A percentile compares a stretch with the other conserved stretches of the same genome.
These are phyloP conservation scores for Debaryomyces subglobosus DNA, from an alignment of 1,139 yeast genomes.

Conservation along the genomic window DNA sequence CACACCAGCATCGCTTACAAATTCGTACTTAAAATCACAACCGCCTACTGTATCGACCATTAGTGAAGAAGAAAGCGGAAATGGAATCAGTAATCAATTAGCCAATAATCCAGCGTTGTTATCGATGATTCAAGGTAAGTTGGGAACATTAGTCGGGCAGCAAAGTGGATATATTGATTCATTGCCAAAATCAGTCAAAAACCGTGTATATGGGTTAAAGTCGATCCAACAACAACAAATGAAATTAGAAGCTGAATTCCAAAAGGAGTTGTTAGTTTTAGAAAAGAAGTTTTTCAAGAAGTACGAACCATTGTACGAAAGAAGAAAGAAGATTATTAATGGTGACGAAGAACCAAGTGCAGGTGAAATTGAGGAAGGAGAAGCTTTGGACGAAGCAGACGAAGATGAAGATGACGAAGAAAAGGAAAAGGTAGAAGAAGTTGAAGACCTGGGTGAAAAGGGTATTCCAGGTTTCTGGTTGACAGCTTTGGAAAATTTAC, in stretches of 20 bases:
- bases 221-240: conserved; percentile 82
- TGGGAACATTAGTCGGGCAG: conserved; percentile 81
- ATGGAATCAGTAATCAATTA: conserved; percentile 47
- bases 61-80: conserved; percentile 60
- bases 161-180: conserved; percentile 84
- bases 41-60: conserved; percentile 81
- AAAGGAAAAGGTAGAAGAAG: conserved; percentile 46
- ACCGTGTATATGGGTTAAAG: conserved; percentile 81
- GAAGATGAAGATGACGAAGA: conserved; percentile 53
- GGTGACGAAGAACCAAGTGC: conserved; percentile 79
- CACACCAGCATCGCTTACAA: conserved; percentile 90
- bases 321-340: conserved; percentile 70
- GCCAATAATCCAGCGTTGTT: conserved; percentile 77
- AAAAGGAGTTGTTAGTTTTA: conserved; percentile 81
- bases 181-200: conserved; percentile 74
- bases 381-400: conserved; percentile 60
- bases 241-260: conserved; percentile 87
- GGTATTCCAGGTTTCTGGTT: conserved; percentile 98
- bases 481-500: conserved; percentile 88
- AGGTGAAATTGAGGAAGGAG: conserved; percentile 80
- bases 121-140: conserved; percentile 88
- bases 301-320: conserved; percentile 76
- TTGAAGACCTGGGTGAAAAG: conserved; percentile 44
- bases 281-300: conserved; percentile 78
- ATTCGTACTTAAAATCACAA: conserved; percentile 70